Conservation (phyloP, 73 alveolate species). For the Stentor coeruleus region DNA sequence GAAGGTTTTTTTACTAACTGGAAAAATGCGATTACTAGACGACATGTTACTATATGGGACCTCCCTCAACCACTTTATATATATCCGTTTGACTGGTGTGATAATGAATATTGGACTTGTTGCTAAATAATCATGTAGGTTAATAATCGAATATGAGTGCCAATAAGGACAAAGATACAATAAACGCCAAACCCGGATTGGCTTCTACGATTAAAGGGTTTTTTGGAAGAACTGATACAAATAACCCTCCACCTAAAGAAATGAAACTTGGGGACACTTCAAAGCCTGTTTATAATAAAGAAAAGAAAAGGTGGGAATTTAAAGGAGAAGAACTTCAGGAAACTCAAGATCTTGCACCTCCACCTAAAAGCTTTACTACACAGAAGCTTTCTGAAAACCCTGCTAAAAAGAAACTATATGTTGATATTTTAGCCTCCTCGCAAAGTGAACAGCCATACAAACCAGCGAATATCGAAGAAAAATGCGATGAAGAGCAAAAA, state of each 20-base stretch:
- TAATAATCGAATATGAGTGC: too few relatives aligned
- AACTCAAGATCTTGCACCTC: not conserved
- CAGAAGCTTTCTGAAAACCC: not conserved
- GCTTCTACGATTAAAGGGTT: too few relatives aligned
- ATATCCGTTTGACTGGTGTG: constrained; percentile 52
- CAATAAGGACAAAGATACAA: too few relatives aligned
- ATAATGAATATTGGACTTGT: constrained; percentile 70
- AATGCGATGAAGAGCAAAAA: not conserved
- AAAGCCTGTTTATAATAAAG: not conserved
- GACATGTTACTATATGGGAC: constrained; percentile 45
- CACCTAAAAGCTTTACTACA: not conserved
- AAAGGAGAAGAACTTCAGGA: not conserved
- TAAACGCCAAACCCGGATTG: too few relatives aligned
- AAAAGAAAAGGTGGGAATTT: constrained; percentile 11
- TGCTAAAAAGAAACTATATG: not conserved
- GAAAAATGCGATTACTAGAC: constrained; percentile 31
- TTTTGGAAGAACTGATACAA: not conserved
- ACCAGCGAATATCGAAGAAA: constrained; percentile 17
- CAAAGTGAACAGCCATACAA: not conserved
- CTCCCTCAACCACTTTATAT: constrained; percentile 40
- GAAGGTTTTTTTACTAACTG: constrained; percentile 46
- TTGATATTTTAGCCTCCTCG: not conserved
- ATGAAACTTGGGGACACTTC: constrained; percentile 10
- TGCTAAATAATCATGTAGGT: too few relatives aligned
- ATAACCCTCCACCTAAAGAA: constrained; percentile 17